These are phyloP conservation scores for Candida loeiensis DNA, from an alignment of 805 yeast genomes.

Conservation along the genomic window DNA sequence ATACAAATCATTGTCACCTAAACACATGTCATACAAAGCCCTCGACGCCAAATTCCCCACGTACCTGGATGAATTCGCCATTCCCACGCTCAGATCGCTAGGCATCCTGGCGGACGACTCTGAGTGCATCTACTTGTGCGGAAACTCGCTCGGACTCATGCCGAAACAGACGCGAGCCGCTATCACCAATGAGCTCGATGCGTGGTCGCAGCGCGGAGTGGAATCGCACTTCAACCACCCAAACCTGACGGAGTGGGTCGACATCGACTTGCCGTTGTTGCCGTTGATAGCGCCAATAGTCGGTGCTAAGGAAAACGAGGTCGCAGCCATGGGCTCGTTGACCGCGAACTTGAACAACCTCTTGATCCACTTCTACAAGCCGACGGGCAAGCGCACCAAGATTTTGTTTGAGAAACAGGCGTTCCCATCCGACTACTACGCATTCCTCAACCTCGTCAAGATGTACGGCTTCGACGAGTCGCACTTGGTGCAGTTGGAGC, in stretches of 20 bases:
- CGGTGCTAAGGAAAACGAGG: constrained; percentile 74
- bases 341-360: constrained; percentile 79
- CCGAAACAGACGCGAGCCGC: constrained; percentile 61
- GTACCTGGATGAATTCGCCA: constrained; percentile 46
- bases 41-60: constrained; percentile 39
- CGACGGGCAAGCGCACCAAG: constrained; percentile 55
- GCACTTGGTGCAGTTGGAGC: constrained; percentile 61
- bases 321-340: constrained; percentile 82
- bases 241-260: constrained; percentile 70
- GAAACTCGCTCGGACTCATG: constrained; percentile 92
- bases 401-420: constrained; percentile 83
- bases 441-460: constrained; percentile 68
- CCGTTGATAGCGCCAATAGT: constrained; percentile 69
- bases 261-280: constrained; percentile 73
- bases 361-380: constrained; percentile 70
- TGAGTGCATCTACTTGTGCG: constrained; percentile 66
- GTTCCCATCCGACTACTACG: constrained; percentile 90
- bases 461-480: constrained; percentile 50
- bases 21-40: not conserved
- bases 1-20: too few species aligned
- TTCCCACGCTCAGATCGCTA: constrained; percentile 66
- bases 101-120: constrained; percentile 37
- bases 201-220: constrained; percentile 81
- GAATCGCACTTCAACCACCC: constrained; percentile 81
- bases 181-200: constrained; percentile 64